These are phyloP conservation scores for Spongospora subterranea DNA, from an alignment of 208 protist species.

Conservation along the genomic window DNA sequence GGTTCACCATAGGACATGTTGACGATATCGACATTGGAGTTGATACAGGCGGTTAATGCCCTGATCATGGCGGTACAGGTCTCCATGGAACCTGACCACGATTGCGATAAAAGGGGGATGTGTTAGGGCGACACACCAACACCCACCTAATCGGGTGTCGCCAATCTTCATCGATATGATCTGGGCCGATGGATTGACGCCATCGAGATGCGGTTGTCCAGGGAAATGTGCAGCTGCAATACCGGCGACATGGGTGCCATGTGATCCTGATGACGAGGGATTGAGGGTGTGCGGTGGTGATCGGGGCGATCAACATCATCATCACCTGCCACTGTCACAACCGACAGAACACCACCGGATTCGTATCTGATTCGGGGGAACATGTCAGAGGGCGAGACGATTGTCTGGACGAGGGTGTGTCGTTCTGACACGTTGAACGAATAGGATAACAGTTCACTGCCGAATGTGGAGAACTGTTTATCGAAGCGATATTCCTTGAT, in stretches of 20 bases:
- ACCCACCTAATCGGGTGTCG: slow-evolving; percentile 71
- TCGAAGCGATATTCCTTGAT: slow-evolving; percentile 30
- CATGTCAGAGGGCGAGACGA: slow-evolving; percentile 63
- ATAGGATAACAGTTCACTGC: not conserved
- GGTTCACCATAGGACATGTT: slow-evolving; percentile 78
- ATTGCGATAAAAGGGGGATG: not conserved
- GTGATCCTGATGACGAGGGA: slow-evolving; percentile 68
- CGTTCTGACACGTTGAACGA: not conserved
- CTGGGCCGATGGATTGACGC: slow-evolving; percentile 70
- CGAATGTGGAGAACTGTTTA: not conserved
- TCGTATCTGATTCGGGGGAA: slow-evolving; percentile 73
- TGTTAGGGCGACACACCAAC: not conserved
- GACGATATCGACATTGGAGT: slow-evolving; percentile 71
- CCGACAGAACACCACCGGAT: slow-evolving; percentile 72
- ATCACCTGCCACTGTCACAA: slow-evolving; percentile 64
- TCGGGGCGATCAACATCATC: not conserved
- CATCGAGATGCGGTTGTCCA: slow-evolving; percentile 73
- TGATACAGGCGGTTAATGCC: slow-evolving; percentile 64
- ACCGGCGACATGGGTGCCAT: slow-evolving; percentile 79
- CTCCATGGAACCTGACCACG: slow-evolving; percentile 54
- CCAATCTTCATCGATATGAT: slow-evolving; percentile 77
- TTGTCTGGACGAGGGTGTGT: too few relatives aligned
- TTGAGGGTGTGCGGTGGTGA: not conserved
- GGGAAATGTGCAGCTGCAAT: slow-evolving; percentile 75
- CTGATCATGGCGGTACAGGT: slow-evolving; percentile 70